Percentiles rank a stretch among this genome's conserved stretches.
Conservation (phyloP, 768 basidiomycete species). For the Gyrodon lividus region DNA sequence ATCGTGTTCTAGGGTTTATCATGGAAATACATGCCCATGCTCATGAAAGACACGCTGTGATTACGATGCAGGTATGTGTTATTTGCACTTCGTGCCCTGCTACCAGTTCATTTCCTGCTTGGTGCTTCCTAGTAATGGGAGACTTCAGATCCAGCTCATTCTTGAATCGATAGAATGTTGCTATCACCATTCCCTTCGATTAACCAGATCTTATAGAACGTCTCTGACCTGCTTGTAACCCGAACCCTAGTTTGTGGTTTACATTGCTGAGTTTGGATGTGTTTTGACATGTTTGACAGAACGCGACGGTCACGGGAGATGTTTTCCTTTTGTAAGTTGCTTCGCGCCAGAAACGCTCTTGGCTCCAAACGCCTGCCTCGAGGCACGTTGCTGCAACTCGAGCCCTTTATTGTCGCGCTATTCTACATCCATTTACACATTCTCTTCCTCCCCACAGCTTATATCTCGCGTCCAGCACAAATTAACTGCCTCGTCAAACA, state of each 20-base stretch:
- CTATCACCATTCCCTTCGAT: background rate
- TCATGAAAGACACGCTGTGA: conserved; percentile 21
- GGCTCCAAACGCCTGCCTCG: conserved; percentile 26
- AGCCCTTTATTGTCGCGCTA: conserved; percentile 19
- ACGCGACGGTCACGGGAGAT: conserved; percentile 38
- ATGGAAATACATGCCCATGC: background rate
- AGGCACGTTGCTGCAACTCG: conserved; percentile 30
- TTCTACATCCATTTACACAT: conserved; percentile 8
- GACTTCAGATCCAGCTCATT: too few species aligned
- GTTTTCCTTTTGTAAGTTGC: conserved; percentile 32
- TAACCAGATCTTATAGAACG: too few species aligned
- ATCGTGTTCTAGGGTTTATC: conserved; percentile 3
- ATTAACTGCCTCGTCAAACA: conserved; percentile 5
- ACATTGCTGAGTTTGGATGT: background rate
- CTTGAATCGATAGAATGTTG: background rate
- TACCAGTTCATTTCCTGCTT: background rate
- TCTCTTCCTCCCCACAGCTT: conserved; percentile 4
- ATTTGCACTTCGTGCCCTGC: conserved; percentile 17
- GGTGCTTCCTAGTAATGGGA: background rate
- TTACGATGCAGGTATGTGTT: conserved; percentile 11
- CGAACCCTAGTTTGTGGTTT: conserved; percentile 25
- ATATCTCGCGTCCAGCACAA: conserved; percentile 7
- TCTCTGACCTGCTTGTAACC: background rate
- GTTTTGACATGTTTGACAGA: conserved; percentile 24
- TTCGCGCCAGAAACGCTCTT: conserved; percentile 14